Percentiles rank a stretch among this genome's conserved stretches.
Conservation (phyloP, 208 protist genomes). For the Porcisia deanei region DNA sequence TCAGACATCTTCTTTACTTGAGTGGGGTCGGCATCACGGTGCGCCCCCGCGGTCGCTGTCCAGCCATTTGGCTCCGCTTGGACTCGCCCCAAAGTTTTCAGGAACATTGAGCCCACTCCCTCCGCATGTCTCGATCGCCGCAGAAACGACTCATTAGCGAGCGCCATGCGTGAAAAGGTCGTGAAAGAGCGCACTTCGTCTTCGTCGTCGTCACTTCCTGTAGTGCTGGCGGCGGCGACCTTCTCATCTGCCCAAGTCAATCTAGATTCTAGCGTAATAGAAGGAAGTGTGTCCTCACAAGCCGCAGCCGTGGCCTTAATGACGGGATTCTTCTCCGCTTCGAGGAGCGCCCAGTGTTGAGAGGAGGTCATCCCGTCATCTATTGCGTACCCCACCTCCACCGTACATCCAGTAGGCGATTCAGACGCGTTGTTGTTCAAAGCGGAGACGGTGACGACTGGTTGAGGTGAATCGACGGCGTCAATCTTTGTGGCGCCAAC, state of each 20-base stretch:
- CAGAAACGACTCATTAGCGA: slow-evolving; percentile 12
- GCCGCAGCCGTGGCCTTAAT: slow-evolving; percentile 2
- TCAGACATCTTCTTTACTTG: neutral
- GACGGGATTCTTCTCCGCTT: neutral
- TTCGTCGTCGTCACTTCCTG: slow-evolving; percentile 17
- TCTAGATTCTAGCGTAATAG: neutral
- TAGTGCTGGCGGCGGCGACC: slow-evolving; percentile 4
- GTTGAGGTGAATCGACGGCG: neutral
- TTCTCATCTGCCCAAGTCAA: neutral
- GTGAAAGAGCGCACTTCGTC: slow-evolving; percentile 23
- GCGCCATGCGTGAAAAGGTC: slow-evolving; percentile 30
- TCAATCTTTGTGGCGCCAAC: neutral
- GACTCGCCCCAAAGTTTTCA: neutral
- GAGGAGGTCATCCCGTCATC: slow-evolving; percentile 19
- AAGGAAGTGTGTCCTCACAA: neutral
- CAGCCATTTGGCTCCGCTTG: neutral
- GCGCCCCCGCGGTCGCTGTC: neutral
- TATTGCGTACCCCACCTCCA: slow-evolving; percentile 25
- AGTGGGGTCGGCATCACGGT: neutral
- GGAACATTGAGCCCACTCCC: neutral
- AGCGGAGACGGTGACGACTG: neutral
- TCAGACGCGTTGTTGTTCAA: neutral
- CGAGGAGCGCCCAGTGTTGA: slow-evolving; percentile 7
- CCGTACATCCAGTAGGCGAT: slow-evolving; percentile 17
- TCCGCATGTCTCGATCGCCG: neutral